Base-by-base conservation (phyloP, 2,329 filamentous ascomycete genomes). In the Phialemoniopsis sp. region DNA sequence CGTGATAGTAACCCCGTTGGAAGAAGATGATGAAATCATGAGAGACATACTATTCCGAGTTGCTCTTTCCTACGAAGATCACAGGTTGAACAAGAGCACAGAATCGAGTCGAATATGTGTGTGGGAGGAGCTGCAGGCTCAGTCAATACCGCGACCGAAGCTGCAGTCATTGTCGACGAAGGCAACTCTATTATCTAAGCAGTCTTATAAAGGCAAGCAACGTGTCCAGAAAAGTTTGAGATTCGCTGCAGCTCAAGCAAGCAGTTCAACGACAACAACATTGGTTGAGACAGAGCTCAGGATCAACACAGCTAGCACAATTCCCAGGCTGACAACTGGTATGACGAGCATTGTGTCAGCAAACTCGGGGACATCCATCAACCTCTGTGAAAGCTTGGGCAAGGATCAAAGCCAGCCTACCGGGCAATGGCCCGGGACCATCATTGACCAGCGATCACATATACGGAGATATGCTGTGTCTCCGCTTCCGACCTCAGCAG, bases 21-120 rank as follows among this genome's bases (percentile, higher is more conserved):
- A 44, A 12, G 45, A 47, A 2, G 49, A 56, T 12, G 46, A 52
- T 10, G 44, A 52, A 3, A 37, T 49, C 13, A 29, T 41, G 4
- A 35, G 37, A 4, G 32, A 40, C 2, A 3, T 45, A 3, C 13
- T 1, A 0, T 46, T 51, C 13, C 38, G 34, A 4, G 17, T 45
- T 12, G 38, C 34, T 2, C 5, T 45, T 13, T 44, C 44, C 14
- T 40, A 35, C 12, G 14, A 30, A 7, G 0, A 3, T 30, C 36
- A 13, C 10, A 13, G 3, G 1, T 19, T 3, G 4, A 13, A 6
- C 8, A 28, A 5, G 10, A 26, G n/a, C n/a, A n/a, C n/a, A n/a
- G n/a, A n/a, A n/a, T n/a, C n/a, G n/a, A n/a, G n/a, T n/a, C n/a
- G n/a, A n/a, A n/a, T n/a, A n/a, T n/a, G n/a, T n/a, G n/a, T n/a